These are phyloP conservation scores for Sporobolomyces roseus DNA, from an alignment of 768 basidiomycete species.

Conservation along the genomic window DNA sequence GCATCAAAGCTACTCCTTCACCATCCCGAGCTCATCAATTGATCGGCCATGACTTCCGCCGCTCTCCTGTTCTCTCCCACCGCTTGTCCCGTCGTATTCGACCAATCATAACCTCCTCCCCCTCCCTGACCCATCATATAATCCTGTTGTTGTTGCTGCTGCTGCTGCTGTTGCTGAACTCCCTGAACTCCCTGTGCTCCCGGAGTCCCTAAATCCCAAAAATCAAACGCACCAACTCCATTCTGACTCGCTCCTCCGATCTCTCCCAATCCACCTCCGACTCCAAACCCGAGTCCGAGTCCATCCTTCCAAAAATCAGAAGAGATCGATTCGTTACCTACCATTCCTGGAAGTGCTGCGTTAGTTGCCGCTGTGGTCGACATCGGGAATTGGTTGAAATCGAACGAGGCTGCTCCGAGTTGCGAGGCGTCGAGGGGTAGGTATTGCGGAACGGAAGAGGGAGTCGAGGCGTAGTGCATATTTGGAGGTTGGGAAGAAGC, in stretches of 20 bases:
- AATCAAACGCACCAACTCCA: background rate
- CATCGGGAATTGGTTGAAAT: background rate
- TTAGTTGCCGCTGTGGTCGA: too few relatives aligned
- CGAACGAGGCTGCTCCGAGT: background rate
- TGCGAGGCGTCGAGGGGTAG: too few relatives aligned
- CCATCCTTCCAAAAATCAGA: slow-evolving; percentile 23
- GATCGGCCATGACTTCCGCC: slow-evolving; percentile 22
- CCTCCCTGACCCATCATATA: background rate
- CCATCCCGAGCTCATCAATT: slow-evolving; percentile 24
- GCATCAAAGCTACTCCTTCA: background rate
- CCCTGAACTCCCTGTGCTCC: too few relatives aligned
- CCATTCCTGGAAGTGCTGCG: slow-evolving; percentile 9
- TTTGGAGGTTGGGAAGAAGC: too few relatives aligned
- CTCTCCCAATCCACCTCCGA: background rate
- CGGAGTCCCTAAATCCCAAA: slow-evolving; percentile 10
- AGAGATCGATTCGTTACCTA: slow-evolving; percentile 13
- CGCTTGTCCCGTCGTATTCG: slow-evolving; percentile 1
- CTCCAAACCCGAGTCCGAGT: slow-evolving; percentile 7
- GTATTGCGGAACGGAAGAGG: slow-evolving; percentile 25
- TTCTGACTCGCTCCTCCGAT: background rate
- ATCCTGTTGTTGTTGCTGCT: background rate
- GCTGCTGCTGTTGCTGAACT: background rate
- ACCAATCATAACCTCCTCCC: background rate
- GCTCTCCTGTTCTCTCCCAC: slow-evolving; percentile 14
- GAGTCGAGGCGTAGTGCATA: too few relatives aligned